Base-by-base conservation (phyloP, 2,329 filamentous ascomycete species). In the Colletotrichum aenigma region DNA sequence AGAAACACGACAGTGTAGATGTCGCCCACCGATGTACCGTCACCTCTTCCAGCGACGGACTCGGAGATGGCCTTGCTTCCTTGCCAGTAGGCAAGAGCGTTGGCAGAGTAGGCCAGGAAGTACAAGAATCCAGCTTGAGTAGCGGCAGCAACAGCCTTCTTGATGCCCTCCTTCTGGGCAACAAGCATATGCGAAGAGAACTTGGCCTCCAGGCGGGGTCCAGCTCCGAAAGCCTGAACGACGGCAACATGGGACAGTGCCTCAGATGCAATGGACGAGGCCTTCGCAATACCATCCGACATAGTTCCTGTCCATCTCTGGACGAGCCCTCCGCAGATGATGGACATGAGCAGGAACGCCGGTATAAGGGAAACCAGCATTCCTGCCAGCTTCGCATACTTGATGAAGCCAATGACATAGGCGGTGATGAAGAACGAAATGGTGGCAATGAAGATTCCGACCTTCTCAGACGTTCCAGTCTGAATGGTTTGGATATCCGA, bases 61-160 rank as follows among this genome's bases (percentile, higher is more conserved):
- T 84, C 81, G 18, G 85, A 85, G 78, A 88, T 88, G 67, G 88
- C 88, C 43, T 85, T 87, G 77, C 90, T 92, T 64, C 92, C 93
- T 81, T 93, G 89, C 91, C 92, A 94, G 80, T 93, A 94, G 0
- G 92, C 91, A 16, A 94, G 85, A 2, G 91, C 91, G 80, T 94
- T 94, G 8, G 91, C 91, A 3, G 91, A 89, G 77, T 93, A 94
- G 6, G 92, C 91, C 77, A 94, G 90, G 77, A 94, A 94, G 80
- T 93, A 94, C 8, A 94, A 84, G 18, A 90, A 81, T 12, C 92
- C 92, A 9, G 91, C 87, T 79, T 93, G 91, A 0, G 90, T 81
- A 6, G 89, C 93, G 30, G 89, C 86, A 1, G 88, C 86, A 2
- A 88, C 82, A 0, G 90, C 88, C 80, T 93, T 94, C 77, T 90